A percentile compares a stretch with the other conserved stretches of the same genome.
Evolutionary conservation across 345 rosid species (phyloP).

Genomic region (Citrus medica): DNA sequence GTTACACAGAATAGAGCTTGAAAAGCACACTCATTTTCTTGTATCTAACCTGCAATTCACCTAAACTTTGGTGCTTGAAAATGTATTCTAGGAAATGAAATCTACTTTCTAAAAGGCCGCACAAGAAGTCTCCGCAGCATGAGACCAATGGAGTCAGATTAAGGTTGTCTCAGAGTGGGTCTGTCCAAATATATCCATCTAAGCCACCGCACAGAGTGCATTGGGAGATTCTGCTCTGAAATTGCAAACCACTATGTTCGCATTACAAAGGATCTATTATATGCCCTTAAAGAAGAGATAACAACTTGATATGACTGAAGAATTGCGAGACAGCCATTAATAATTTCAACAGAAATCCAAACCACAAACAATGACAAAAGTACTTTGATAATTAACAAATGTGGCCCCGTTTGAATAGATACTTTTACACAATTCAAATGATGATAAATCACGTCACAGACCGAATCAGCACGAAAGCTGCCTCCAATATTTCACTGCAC

Average conservation of each 20-base stretch:
- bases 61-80: background rate
- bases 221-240: slow-evolving; percentile 5
- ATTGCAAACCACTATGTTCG: slow-evolving; percentile 1
- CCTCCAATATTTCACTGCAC: slow-evolving; percentile 29
- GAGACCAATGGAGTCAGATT: slow-evolving; percentile 1
- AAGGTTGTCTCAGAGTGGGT: slow-evolving; percentile 3
- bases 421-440: slow-evolving; percentile 22
- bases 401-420: slow-evolving; percentile 28
- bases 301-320: slow-evolving; percentile 15
- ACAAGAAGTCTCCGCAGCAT: background rate
- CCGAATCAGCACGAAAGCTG: slow-evolving; percentile 22
- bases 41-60: background rate
- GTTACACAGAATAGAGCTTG: too few relatives aligned
- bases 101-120: background rate
- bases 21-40: background rate
- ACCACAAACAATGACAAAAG: slow-evolving; percentile 17
- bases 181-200: background rate
- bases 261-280: slow-evolving; percentile 6
- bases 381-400: slow-evolving; percentile 17
- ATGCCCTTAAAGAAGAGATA: slow-evolving; percentile 8
- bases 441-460: slow-evolving; percentile 30
- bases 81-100: background rate
- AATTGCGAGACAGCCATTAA: slow-evolving; percentile 20
- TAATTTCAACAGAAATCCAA: slow-evolving; percentile 18
- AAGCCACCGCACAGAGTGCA: background rate